Evolutionary conservation across 2,329 filamentous ascomycete species (phyloP).

Genomic region (Dactylellina parvicollis): DNA sequence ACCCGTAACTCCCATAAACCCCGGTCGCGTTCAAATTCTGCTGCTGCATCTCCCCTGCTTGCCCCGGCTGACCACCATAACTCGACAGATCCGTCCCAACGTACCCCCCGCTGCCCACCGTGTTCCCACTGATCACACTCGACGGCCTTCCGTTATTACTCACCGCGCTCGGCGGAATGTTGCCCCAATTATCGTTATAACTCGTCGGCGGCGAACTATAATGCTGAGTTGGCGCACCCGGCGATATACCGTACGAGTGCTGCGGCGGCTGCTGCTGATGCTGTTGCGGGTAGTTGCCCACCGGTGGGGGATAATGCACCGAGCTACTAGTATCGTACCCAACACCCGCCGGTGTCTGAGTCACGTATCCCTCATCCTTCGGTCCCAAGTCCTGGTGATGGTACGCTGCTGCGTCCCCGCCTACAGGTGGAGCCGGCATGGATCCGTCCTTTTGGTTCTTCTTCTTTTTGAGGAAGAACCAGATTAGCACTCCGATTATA

Average conservation of each 20-base stretch:
- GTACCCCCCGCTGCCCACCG: slow-evolving; percentile 3
- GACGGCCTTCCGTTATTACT: slow-evolving; percentile 12
- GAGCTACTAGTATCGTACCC: not conserved
- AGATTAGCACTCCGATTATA: slow-evolving; percentile 8
- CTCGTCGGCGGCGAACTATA: slow-evolving; percentile 20
- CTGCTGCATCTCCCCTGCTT: not conserved
- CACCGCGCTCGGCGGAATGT: too few species aligned
- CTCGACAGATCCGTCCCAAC: slow-evolving; percentile 16
- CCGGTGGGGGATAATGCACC: not conserved
- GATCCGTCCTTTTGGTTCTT: not conserved
- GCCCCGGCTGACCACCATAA: slow-evolving; percentile 17
- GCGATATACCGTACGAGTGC: not conserved
- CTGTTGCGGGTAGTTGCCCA: not conserved
- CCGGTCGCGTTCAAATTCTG: slow-evolving; percentile 24
- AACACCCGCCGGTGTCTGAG: not conserved
- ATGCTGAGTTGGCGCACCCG: not conserved
- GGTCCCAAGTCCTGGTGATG: not conserved
- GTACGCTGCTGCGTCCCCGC: not conserved
- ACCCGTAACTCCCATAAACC: slow-evolving; percentile 27
- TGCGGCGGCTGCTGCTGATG: not conserved
- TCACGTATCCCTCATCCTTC: not conserved
- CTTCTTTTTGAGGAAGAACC: slow-evolving; percentile 5
- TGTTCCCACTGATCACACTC: slow-evolving; percentile 29
- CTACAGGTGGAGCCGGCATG: slow-evolving; percentile 28
- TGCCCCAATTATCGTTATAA: slow-evolving; percentile 46